A percentile compares a stretch with the other conserved stretches of the same genome.
Conservation (phyloP, 441 rosid species). For the Populus hybrid region DNA sequence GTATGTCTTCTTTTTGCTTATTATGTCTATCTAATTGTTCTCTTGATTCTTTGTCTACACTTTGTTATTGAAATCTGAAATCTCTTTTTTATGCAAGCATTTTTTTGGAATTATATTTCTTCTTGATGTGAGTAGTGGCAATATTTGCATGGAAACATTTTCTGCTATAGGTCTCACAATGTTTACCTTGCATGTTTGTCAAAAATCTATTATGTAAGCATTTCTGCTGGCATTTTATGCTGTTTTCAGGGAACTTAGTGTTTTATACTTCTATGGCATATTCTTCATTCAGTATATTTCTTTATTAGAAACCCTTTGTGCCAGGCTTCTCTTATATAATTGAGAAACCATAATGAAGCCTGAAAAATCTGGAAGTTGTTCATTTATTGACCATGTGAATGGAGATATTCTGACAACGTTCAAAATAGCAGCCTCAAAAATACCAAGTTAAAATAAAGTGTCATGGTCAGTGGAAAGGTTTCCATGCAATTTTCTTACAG, state of each 20-base stretch:
- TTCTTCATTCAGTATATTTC: neutral
- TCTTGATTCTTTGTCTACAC: too few relatives aligned
- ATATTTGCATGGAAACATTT: neutral
- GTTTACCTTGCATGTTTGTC: neutral
- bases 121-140: neutral
- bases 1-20: conserved; percentile 33
- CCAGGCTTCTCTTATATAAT: neutral
- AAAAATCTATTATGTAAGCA: neutral
- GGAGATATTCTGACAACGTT: too few relatives aligned
- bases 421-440: too few relatives aligned
- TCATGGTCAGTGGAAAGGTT: too few relatives aligned
- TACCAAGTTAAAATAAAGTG: too few relatives aligned
- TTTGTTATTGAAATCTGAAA: neutral
- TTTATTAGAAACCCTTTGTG: neutral
- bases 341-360: neutral
- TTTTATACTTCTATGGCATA: neutral
- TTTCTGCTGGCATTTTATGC: neutral
- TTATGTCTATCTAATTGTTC: too few relatives aligned
- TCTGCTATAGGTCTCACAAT: neutral
- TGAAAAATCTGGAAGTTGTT: neutral
- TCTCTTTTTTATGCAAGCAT: neutral
- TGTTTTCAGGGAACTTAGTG: neutral
- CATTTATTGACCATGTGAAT: neutral
- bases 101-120: neutral
- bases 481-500: too few relatives aligned